These are phyloP conservation scores for Pichia ethanolica DNA, from an alignment of 805 yeast species.

Conservation along the genomic window DNA sequence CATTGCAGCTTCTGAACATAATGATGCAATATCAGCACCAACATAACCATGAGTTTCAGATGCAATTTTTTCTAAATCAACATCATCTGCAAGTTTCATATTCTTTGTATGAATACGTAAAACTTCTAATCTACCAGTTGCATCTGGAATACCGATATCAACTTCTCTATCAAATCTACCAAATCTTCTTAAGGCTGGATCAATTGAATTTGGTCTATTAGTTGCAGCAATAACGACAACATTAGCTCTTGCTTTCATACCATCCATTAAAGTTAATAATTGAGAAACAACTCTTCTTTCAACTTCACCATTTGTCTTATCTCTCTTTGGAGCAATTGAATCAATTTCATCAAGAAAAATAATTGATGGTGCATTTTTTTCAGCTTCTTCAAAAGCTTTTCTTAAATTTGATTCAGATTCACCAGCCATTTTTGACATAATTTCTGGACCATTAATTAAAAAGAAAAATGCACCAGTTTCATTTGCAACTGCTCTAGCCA, in stretches of 20 bases:
- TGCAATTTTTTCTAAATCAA: constrained; percentile 92
- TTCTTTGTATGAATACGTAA: constrained; percentile 96
- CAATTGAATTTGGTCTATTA: constrained; percentile 79
- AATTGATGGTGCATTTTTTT: constrained; percentile 95
- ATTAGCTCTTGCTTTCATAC: constrained; percentile 99
- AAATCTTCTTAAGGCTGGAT: constrained; percentile 78
- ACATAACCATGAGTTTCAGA: constrained; percentile 98
- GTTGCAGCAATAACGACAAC: constrained; percentile 98
- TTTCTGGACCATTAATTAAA: constrained; percentile 97
- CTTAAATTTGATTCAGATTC: constrained; percentile 95
- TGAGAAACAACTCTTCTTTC: constrained; percentile 99
- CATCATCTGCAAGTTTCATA: constrained; percentile 94
- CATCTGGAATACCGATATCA: constrained; percentile 92
- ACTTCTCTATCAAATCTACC: constrained; percentile 85
- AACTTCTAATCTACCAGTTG: constrained; percentile 95
- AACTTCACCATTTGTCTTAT: constrained; percentile 98
- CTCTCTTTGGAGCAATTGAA: constrained; percentile 99
- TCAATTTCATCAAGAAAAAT: constrained; percentile 98
- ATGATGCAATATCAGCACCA: constrained; percentile 97
- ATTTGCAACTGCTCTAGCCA: constrained; percentile 99
- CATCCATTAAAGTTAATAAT: constrained; percentile 96
- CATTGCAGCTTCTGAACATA: constrained; percentile 99
- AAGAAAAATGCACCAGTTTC: constrained; percentile 99
- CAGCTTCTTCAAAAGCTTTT: constrained; percentile 98
- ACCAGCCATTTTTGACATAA: constrained; percentile 99